Conservation (phyloP, 345 rosid genomes). For the Dovyalis caffra region DNA sequence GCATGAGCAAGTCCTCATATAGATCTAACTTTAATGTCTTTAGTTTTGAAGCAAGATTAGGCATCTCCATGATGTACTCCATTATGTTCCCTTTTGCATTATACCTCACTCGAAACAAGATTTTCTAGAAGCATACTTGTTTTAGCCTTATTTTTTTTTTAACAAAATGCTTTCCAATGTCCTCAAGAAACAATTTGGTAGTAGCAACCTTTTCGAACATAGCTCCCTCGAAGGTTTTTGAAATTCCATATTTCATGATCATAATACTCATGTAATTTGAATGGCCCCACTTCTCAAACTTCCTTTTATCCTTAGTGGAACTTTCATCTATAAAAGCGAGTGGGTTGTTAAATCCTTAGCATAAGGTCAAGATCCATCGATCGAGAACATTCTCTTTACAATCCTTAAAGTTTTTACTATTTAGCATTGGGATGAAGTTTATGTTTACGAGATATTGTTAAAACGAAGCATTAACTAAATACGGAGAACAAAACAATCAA, state of each 20-base stretch:
- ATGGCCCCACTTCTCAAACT: not conserved
- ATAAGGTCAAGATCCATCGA: conserved; percentile 14
- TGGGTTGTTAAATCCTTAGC: not conserved
- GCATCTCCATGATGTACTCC: conserved; percentile 6
- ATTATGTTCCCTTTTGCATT: not conserved
- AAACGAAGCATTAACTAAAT: too few species aligned
- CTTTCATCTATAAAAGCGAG: not conserved
- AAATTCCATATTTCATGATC: not conserved
- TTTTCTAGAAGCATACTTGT: not conserved
- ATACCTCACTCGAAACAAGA: conserved; percentile 5
- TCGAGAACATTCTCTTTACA: not conserved
- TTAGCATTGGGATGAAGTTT: conserved; percentile 3
- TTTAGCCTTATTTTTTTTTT: conserved; percentile 12
- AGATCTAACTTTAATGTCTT: too few species aligned
- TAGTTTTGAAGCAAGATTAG: conserved; percentile 8
- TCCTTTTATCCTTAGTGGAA: not conserved
- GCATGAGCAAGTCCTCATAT: not conserved
- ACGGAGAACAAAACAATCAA: too few species aligned
- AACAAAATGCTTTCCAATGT: conserved; percentile 12
- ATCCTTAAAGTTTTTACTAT: conserved; percentile 3
- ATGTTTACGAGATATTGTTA: too few species aligned
- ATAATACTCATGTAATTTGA: conserved; percentile 9
- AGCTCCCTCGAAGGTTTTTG: not conserved
- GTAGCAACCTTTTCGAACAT: not conserved
- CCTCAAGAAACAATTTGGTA: not conserved